Percentiles rank a stretch among this genome's conserved stretches.
Conservation (phyloP, 192 early-diverging fungal genomes). For the Chytriomyces hyalinus region DNA sequence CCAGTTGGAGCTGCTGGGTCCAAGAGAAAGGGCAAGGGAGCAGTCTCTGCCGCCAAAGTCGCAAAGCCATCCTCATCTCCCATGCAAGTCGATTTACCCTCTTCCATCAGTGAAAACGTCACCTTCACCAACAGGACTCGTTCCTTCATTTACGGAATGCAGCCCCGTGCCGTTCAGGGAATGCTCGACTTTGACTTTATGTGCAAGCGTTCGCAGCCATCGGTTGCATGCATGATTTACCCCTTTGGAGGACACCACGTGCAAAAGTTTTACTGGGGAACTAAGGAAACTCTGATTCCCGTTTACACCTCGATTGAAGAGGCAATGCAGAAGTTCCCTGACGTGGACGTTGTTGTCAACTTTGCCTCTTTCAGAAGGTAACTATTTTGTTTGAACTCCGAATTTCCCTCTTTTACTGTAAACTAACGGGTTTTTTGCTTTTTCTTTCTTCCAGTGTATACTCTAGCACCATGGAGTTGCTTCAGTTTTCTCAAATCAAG, state of each 20-base stretch:
- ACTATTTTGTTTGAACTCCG: background rate
- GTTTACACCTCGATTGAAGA: constrained; percentile 90
- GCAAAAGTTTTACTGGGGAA: constrained; percentile 99
- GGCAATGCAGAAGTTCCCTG: constrained; percentile 83
- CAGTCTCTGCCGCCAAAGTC: background rate
- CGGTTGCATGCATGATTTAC: constrained; percentile 98
- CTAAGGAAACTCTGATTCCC: constrained; percentile 92
- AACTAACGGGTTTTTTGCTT: background rate
- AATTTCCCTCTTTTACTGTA: background rate
- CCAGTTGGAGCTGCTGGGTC: constrained; percentile 19
- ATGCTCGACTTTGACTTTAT: constrained; percentile 99
- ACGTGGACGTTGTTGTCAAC: constrained; percentile 94
- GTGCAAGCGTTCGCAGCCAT: constrained; percentile 90
- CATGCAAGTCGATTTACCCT: constrained; percentile 35
- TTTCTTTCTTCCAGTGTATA: constrained; percentile 68
- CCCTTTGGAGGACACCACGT: constrained; percentile 98
- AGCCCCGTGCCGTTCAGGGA: constrained; percentile 97
- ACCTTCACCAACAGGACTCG: constrained; percentile 74
- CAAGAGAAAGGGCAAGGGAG: background rate
- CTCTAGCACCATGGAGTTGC: constrained; percentile 89
- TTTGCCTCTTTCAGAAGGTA: constrained; percentile 96
- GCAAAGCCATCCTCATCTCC: constrained; percentile 7
- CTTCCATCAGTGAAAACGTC: constrained; percentile 48
- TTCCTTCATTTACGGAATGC: constrained; percentile 97
- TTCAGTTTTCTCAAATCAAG: constrained; percentile 83